These are phyloP conservation scores for Psilocybe subaeruginosa DNA, from an alignment of 768 basidiomycete genomes.

Conservation along the genomic window DNA sequence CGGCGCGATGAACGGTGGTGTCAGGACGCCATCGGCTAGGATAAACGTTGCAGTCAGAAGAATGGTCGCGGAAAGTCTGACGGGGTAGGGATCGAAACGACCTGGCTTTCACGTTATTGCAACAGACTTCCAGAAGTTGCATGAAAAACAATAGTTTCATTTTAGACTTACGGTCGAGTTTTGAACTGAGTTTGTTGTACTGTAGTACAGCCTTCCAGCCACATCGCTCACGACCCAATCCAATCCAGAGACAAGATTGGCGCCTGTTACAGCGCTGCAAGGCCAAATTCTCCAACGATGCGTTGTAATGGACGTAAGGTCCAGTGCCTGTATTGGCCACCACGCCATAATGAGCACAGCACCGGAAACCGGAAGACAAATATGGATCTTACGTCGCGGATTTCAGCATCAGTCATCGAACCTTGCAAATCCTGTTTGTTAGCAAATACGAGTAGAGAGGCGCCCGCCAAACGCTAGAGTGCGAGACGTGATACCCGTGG, in stretches of 20 bases:
- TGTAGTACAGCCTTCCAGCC: constrained; percentile 86
- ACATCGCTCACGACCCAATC: constrained; percentile 94
- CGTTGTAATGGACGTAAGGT: constrained; percentile 78
- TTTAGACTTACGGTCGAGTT: constrained; percentile 5
- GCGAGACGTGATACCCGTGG: constrained; percentile 26
- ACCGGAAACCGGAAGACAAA: constrained; percentile 19
- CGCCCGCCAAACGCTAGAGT: constrained; percentile 87
- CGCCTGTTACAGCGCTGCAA: constrained; percentile 91
- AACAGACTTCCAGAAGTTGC: constrained; percentile 7
- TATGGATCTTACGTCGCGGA: constrained; percentile 68
- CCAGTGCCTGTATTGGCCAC: constrained; percentile 61
- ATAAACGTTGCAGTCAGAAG: constrained; percentile 19
- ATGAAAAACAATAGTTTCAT: constrained; percentile 2
- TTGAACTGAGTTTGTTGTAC: constrained; percentile 39
- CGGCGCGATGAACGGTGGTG: constrained; percentile 1
- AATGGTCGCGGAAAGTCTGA: constrained; percentile 16
- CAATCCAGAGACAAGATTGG: constrained; percentile 81
- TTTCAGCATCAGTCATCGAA: constrained; percentile 81
- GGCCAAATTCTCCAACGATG: constrained; percentile 91
- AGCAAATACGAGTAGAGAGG: constrained; percentile 92
- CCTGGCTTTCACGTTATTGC: background rate
- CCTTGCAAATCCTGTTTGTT: constrained; percentile 97
- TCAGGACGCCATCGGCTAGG: constrained; percentile 13
- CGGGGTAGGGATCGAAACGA: constrained; percentile 3
- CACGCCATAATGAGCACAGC: constrained; percentile 16